Evolutionary conservation across 305 asterid genomes (phyloP), one percentile per base, ranked within the genome.

Genomic region (Fraxinus greggii): DNA sequence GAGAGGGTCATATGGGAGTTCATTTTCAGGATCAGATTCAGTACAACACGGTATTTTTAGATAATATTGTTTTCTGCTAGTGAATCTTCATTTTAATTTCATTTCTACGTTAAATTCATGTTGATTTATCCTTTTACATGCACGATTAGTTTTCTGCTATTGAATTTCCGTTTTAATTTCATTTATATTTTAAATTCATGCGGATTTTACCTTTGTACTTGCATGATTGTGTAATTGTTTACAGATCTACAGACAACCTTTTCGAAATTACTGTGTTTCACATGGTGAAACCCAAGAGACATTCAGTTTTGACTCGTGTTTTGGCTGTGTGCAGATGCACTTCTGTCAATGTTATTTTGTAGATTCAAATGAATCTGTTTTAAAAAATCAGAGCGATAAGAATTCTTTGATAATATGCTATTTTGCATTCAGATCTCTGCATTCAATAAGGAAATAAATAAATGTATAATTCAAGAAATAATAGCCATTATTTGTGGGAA

Each of bases 1-100:
- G 81, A 12, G 61, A 90, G 89, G 85, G 82, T 82, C 90, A 87
- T 15, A 45, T 9, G 33, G n/a, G 17, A 81, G 35, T 23, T 24
- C 28, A 7, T 7, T 67, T 45, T 61, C 69, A 33, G 33, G 1
- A 26, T 42, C 31, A 4, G 28, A 56, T 2, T 5, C 45, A 26
- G 26, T 29, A 72, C 76, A 48, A 78, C 79, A 76, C 70, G 84
- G 75, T 82, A 69, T 36, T 1, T 45, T 63, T 21, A 45, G 56
- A 42, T 26, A 21, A 29, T 8, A 2, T 75, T 45, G 0, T 67
- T 40, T 29, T 6, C 74, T 79, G 45, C 85, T 67, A 8, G 38
- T 82, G 23, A 28, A 74, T 81, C 29, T 45, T 23, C 13, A 61
- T 1, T 21, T 7, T 61, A 8, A 19, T 74, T 33, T 35, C 13